A percentile compares a stretch with the other conserved stretches of the same genome.
phyloP scores from a whole-genome alignment of 1,284 basidiomycete species.

The Amylostereum areolatum region DNA sequence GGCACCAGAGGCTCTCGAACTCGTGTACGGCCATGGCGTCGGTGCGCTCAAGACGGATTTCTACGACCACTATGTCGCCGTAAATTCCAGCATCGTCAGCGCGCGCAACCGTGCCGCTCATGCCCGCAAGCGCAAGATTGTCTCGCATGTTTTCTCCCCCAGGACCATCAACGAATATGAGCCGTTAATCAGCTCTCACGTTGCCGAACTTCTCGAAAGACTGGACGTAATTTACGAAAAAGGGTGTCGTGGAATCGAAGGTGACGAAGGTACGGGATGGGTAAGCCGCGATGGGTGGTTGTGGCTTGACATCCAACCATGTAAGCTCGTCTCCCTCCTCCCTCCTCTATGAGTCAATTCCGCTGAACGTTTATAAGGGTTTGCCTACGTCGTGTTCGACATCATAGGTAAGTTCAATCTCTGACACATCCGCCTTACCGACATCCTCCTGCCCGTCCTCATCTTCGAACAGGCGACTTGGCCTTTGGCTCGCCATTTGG shows the following conservation, averaged over 20 bases:
- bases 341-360: no score
- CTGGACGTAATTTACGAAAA: slow-evolving; percentile 28
- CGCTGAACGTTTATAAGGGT: slow-evolving; percentile 33
- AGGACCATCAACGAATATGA: slow-evolving; percentile 31
- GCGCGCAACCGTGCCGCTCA: slow-evolving; percentile 46
- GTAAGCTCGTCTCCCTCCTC: slow-evolving; percentile 8
- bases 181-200: slow-evolving; percentile 26
- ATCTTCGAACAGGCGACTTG: slow-evolving; percentile 39
- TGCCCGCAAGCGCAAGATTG: slow-evolving; percentile 42
- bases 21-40: slow-evolving; percentile 32
- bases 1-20: slow-evolving; percentile 36
- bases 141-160: slow-evolving; percentile 36
- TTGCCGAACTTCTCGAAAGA: slow-evolving; percentile 24
- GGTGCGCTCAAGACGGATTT: slow-evolving; percentile 30
- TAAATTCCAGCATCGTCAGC: slow-evolving; percentile 32
- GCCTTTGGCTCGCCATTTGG: slow-evolving; percentile 87
- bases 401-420: slow-evolving; percentile 52
- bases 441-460: not conserved
- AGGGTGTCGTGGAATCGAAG: no score
- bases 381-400: slow-evolving; percentile 84
- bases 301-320: slow-evolving; percentile 18
- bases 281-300: slow-evolving; percentile 3
- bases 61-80: slow-evolving; percentile 41
- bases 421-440: no score
- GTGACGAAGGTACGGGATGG: no score